Evolutionary conservation across 805 yeast genomes (phyloP).

Genomic region (Starmerella tilneyi): DNA sequence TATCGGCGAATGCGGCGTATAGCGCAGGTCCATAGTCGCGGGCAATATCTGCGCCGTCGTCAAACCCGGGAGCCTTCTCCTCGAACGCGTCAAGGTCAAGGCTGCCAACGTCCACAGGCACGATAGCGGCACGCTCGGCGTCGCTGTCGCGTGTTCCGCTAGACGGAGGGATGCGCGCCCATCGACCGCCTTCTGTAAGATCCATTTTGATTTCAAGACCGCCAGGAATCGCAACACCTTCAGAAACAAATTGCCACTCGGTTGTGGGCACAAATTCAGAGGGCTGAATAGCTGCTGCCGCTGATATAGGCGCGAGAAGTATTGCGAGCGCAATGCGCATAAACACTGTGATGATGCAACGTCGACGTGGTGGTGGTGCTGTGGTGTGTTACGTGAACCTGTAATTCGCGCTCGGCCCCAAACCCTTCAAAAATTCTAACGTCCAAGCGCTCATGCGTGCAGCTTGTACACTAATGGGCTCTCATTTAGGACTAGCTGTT

Average conservation of each 20-base stretch:
- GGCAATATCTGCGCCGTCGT: slow-evolving; percentile 43
- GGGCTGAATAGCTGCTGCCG: slow-evolving; percentile 6
- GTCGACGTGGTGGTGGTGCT: background rate
- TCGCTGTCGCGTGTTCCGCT: background rate
- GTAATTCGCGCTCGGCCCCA: no score
- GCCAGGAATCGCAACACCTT: slow-evolving; percentile 67
- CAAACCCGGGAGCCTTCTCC: slow-evolving; percentile 52
- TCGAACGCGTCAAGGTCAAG: slow-evolving; percentile 37
- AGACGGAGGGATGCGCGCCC: slow-evolving; percentile 48
- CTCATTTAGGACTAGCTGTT: no score
- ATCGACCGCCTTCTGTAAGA: slow-evolving; percentile 56
- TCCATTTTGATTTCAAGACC: slow-evolving; percentile 72
- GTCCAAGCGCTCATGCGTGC: no score
- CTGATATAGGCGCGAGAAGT: background rate
- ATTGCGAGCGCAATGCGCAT: slow-evolving; percentile 1
- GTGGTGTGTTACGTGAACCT: background rate
- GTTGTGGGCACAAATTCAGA: slow-evolving; percentile 45
- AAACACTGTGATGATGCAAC: background rate
- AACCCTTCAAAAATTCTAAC: no score
- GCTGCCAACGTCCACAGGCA: background rate
- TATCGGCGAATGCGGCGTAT: slow-evolving; percentile 10
- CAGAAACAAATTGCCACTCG: slow-evolving; percentile 60
- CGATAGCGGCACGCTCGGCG: background rate
- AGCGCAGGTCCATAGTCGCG: slow-evolving; percentile 27
- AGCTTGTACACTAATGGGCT: no score